Evolutionary conservation across 2,329 filamentous ascomycete species (phyloP), one percentile per base, ranked within the genome.

Genomic region (Pseudogymnoascus sp.): DNA sequence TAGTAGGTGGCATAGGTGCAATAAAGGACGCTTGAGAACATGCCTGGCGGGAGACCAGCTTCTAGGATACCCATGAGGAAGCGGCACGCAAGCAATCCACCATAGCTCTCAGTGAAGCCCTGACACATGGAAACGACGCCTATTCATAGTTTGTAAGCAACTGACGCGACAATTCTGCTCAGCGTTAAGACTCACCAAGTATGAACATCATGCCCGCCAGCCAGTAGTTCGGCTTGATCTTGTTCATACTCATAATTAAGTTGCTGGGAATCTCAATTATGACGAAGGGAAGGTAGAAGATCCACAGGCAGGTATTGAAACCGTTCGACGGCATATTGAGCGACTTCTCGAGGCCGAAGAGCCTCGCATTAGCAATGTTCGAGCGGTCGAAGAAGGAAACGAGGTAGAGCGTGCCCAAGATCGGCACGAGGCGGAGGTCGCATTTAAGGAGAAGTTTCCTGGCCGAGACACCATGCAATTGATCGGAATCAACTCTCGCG

Each of bases 401-500:
- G 6, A 86, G 72, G 63, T 85, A 85, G 15, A 86, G 76, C 0
- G 85, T 68, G 4, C 82, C 79, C 65, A 86, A 77, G 70, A 84
- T 80, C 1, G 83, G 83, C 47, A 86, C 57, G 7, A 68, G 41
- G 18, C 61, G 64, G 12, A 67, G 20, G 58, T 68, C 66, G 53
- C 64, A 57, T 37, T 66, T 66, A 15, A 33, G 28, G 28, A 53
- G 47, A 7, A 53, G 47, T 35, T 53, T 53, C 28, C 47, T 53
- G 80, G 69, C 58, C 77, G 73, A 50, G 68, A 67, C 64, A 77
- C 75, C 11, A 80, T 66, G 3, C 76, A 76, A 58, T 76, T 72
- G 12, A 78, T 53, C 28, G 9, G 28, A 53, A 53, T 53, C 25
- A 53, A 33, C 47, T 53, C 47, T 35, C 15, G 47, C n/a, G 47